Conservation (phyloP, 441 rosid genomes). For the Syzygium malaccense region DNA sequence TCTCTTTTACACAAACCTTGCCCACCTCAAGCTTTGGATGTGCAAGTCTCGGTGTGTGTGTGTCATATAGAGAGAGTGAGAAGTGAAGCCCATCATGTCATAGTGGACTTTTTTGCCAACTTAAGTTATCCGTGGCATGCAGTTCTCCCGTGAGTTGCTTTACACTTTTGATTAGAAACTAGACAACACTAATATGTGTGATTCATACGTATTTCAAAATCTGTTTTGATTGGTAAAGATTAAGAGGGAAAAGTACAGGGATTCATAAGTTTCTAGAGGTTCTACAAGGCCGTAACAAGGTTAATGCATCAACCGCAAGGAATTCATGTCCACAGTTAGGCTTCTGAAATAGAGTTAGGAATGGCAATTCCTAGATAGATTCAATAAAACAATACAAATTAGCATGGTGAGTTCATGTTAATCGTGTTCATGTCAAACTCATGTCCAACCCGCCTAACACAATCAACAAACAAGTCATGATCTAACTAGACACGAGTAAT, state of each 20-base stretch:
- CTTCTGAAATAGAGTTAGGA: not conserved
- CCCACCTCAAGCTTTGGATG: not conserved
- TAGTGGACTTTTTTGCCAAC: not conserved
- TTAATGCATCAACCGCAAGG: not conserved
- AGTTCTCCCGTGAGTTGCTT: not conserved
- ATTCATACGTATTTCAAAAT: not conserved
- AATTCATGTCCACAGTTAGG: not conserved
- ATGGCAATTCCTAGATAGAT: not conserved
- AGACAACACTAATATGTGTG: not conserved
- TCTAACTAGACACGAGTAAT: not conserved
- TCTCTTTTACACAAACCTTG: not conserved
- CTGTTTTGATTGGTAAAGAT: not conserved
- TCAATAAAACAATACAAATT: not conserved
- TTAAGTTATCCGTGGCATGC: constrained; percentile 12
- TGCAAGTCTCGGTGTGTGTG: not conserved
- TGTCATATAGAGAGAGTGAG: not conserved
- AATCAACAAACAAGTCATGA: not conserved
- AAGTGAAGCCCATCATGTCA: not conserved
- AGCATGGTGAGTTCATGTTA: not conserved
- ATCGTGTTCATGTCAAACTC: not conserved
- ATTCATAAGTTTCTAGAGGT: not conserved
- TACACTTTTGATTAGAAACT: not conserved
- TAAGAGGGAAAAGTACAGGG: not conserved
- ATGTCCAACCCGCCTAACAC: not conserved
- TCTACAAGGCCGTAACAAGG: not conserved